phyloP scores from a whole-genome alignment of 2,329 filamentous ascomycete species.

The Furcasterigmium furcatum region DNA sequence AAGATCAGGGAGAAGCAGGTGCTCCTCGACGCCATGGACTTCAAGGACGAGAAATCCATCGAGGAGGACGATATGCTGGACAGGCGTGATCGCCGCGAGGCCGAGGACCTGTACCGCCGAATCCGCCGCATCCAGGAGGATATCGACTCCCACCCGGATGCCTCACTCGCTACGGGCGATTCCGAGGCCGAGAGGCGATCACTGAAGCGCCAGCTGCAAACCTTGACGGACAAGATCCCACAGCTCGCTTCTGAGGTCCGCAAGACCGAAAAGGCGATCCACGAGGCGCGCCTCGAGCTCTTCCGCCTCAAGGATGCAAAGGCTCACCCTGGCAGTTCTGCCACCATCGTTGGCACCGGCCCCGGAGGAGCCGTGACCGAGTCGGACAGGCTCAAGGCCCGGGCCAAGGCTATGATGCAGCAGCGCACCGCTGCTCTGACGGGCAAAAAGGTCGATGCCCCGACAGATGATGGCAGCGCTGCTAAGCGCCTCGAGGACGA shows the following conservation, averaged over 20 bases:
- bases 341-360: conserved; percentile 85
- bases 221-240: conserved; percentile 83
- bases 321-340: conserved; percentile 76
- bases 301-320: conserved; percentile 95
- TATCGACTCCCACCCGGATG: conserved; percentile 86
- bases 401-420: conserved; percentile 98
- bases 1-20: conserved; percentile 93
- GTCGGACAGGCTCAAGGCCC: conserved; percentile 88
- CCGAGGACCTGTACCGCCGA: conserved; percentile 89
- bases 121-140: conserved; percentile 92
- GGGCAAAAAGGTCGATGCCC: conserved; percentile 70
- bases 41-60: conserved; percentile 82
- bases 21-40: conserved; percentile 92
- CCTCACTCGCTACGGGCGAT: conserved; percentile 66
- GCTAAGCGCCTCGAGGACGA: conserved; percentile 88
- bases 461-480: conserved; percentile 71
- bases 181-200: conserved; percentile 84
- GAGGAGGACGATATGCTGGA: conserved; percentile 94
- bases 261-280: conserved; percentile 86
- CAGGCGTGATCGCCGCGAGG: conserved; percentile 83
- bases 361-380: conserved; percentile 89
- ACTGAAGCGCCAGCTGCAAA: conserved; percentile 85
- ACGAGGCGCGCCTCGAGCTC: conserved; percentile 85
- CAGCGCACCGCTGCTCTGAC: conserved; percentile 90
- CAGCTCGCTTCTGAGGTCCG: conserved; percentile 90